Percentiles rank a stretch among this genome's conserved stretches.
These are phyloP conservation scores for Trichoderma koningiopsis DNA, from an alignment of 2,329 filamentous ascomycete genomes.

Conservation along the genomic window DNA sequence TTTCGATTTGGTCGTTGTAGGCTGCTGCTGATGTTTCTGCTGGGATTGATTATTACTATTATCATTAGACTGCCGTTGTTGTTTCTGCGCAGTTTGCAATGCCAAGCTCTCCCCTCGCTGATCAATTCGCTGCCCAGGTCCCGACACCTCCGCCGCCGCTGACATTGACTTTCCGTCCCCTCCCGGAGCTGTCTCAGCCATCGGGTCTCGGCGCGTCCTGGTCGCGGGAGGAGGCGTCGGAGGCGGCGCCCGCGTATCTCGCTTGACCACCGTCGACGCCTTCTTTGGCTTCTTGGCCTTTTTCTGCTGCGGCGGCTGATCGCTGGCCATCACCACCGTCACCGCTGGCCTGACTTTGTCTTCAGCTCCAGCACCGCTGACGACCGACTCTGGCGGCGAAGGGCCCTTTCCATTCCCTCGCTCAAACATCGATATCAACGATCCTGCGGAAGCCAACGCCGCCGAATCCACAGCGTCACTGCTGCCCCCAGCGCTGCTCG, in stretches of 20 bases:
- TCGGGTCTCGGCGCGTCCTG: conserved; percentile 10
- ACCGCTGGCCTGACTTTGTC: background rate
- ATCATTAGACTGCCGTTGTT: background rate
- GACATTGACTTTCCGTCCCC: background rate
- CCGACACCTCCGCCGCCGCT: conserved; percentile 26
- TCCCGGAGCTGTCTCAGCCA: conserved; percentile 16
- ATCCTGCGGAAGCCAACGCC: conserved; percentile 62
- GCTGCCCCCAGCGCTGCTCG: conserved; percentile 31
- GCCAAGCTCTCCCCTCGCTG: background rate
- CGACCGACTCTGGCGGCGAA: conserved; percentile 20
- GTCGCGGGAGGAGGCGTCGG: conserved; percentile 3
- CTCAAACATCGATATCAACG: conserved; percentile 71
- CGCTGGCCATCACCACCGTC: background rate
- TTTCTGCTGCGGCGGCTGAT: background rate
- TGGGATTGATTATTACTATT: background rate
- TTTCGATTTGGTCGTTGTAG: background rate
- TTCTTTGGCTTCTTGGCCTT: background rate
- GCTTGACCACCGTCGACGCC: background rate
- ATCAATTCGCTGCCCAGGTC: background rate
- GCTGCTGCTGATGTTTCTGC: background rate
- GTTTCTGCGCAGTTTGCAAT: conserved; percentile 5
- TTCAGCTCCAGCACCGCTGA: background rate
- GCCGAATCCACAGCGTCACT: conserved; percentile 49
- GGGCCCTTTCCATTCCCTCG: conserved; percentile 39
- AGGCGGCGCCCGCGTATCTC: conserved; percentile 10